Evolutionary conservation across 2,329 filamentous ascomycete genomes (phyloP), one percentile per base, ranked within the genome.

Genomic region (Thermomyces lanuginosus): DNA sequence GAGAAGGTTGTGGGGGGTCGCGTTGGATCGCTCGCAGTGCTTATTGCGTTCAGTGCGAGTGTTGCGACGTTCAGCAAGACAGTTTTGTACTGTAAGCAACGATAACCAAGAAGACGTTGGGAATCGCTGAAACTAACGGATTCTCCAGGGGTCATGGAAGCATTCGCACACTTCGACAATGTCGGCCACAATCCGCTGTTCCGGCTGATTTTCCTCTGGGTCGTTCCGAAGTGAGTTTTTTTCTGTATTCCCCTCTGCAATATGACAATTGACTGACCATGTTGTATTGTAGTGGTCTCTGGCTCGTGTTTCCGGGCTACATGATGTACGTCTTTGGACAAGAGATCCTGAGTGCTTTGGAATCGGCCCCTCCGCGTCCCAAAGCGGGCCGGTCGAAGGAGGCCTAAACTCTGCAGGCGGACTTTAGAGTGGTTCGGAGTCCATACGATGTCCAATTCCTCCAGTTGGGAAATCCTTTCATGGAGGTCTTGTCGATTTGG

Each of bases 11-110:
- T 74, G 4, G 45, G 53, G 23, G 69, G 69, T 3, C 51, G 51
- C 27, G 51, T 46, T 30, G 72, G 66, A 2, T 66, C 61, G 1
- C 46, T 58, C 33, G 71, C 70, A 10, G 55, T 69, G 16, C 35
- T 78, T 24, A 50, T 75, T 27, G 70, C 61, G 1, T 76, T 71
- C 35, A 60, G 60, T 26, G 61, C 64, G 11, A 63, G 64, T 4
- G 52, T 72, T 2, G 69, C 77, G 61, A 79, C 75, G 2, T 43
- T 76, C 11, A 69, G 66, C 42, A 79, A 79, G 57, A 78, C 74
- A 2, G 41, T 72, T 14, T 45, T 80, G 4, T 79, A 79, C 40
- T 69, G 73, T 72, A 38, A 56, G 63, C 57, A 21, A 36, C 26
- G 16, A 34, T 30, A 27, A 20, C 9, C 4, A 8, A n/a, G 4